Percentiles rank a stretch among this genome's conserved stretches.
Conservation (phyloP, 441 rosid species). For the Syzygium syzygioides region DNA sequence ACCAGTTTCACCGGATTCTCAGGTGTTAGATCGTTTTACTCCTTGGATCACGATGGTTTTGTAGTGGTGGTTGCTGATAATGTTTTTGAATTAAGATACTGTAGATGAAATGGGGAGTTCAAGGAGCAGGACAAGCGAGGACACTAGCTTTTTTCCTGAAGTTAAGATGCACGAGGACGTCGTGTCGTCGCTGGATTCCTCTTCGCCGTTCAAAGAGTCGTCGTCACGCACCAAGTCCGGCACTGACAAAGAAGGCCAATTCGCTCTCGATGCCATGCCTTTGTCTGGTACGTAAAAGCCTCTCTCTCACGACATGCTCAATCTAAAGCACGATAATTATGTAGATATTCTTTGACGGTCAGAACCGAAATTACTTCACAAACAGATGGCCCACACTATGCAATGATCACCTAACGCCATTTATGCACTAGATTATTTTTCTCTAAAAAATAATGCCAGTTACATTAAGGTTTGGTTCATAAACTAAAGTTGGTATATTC, state of each 20-base stretch:
- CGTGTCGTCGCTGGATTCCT: conserved; percentile 29
- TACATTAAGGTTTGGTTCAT: background rate
- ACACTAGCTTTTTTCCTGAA: conserved; percentile 27
- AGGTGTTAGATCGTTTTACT: conserved; percentile 14
- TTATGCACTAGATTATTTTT: background rate
- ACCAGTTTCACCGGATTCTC: conserved; percentile 22
- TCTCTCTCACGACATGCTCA: background rate
- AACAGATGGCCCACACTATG: background rate
- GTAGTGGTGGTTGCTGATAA: background rate
- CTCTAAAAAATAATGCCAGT: background rate
- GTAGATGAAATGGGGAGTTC: conserved; percentile 40
- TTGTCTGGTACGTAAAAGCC: conserved; percentile 16
- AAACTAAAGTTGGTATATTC: background rate
- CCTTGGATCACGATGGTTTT: background rate
- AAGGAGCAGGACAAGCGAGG: conserved; percentile 30
- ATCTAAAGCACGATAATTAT: background rate
- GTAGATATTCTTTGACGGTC: background rate
- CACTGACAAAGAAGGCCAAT: conserved; percentile 7
- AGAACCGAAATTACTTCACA: background rate
- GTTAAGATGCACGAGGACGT: conserved; percentile 32
- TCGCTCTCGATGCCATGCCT: conserved; percentile 3
- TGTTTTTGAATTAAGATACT: background rate
- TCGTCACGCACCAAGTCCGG: conserved; percentile 16
- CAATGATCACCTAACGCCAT: background rate
- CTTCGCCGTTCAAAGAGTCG: conserved; percentile 36